A percentile compares a stretch with the other conserved stretches of the same genome.
Conservation (phyloP, 2,329 filamentous ascomycete genomes). For the Aspergillus chevalieri region DNA sequence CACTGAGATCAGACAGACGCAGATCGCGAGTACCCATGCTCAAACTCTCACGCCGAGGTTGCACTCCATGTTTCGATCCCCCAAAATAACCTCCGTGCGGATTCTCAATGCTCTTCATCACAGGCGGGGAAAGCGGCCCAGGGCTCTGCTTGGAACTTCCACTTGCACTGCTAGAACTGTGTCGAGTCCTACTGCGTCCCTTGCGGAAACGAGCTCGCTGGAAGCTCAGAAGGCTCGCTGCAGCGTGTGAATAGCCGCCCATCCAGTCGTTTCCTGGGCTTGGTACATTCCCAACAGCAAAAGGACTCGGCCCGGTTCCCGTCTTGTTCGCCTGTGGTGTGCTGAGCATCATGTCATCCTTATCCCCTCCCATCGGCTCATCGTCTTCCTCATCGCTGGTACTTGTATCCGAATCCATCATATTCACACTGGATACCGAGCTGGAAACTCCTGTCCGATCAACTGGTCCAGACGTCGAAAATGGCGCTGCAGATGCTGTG, state of each 20-base stretch:
- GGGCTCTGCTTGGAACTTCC: conserved; percentile 61
- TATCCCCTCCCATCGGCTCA: conserved; percentile 58
- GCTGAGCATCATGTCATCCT: conserved; percentile 66
- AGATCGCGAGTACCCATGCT: conserved; percentile 86
- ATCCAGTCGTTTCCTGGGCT: conserved; percentile 59
- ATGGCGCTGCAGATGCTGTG: conserved; percentile 52
- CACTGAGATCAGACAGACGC: conserved; percentile 71
- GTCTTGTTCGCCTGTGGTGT: conserved; percentile 71
- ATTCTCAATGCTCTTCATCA: conserved; percentile 51
- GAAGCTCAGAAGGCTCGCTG: conserved; percentile 75
- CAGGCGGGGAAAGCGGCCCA: conserved; percentile 72
- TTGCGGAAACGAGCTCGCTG: conserved; percentile 55
- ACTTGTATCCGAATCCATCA: conserved; percentile 73
- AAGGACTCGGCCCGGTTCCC: conserved; percentile 38
- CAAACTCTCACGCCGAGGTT: conserved; percentile 74
- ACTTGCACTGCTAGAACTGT: conserved; percentile 65
- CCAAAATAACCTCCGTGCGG: conserved; percentile 51
- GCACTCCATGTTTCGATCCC: conserved; percentile 41
- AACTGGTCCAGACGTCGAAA: conserved; percentile 63
- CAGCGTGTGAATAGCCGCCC: conserved; percentile 59
- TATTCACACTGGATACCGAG: conserved; percentile 73
- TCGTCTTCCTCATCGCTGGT: conserved; percentile 61
- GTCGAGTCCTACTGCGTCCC: conserved; percentile 48
- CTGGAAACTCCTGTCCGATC: conserved; percentile 70
- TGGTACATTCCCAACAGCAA: conserved; percentile 43